phyloP scores from a whole-genome alignment of 2,329 filamentous ascomycete species.

The Aspergillus sp. region DNA sequence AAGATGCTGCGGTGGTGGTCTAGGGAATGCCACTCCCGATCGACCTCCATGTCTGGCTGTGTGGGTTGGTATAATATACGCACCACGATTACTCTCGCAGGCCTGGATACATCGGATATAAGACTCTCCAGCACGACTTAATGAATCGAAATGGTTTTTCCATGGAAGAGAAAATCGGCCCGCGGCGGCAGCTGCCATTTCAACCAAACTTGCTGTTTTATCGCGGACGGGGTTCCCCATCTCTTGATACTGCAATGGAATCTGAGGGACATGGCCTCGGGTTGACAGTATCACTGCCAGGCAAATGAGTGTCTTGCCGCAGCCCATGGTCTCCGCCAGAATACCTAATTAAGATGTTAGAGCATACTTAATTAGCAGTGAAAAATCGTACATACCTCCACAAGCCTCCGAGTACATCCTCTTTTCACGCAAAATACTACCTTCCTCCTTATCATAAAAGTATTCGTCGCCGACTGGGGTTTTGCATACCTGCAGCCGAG shows the following conservation, averaged over 20 bases:
- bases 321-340: conserved; percentile 47
- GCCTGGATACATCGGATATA: conserved; percentile 52
- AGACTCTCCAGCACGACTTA: conserved; percentile 45
- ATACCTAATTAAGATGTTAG: conserved; percentile 25
- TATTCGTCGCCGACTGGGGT: conserved; percentile 61
- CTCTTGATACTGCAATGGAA: conserved; percentile 58
- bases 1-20: conserved; percentile 43
- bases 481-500: conserved; percentile 57
- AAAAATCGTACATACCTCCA: conserved; percentile 54
- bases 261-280: conserved; percentile 59
- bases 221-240: conserved; percentile 37
- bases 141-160: conserved; percentile 58
- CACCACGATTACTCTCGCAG: conserved; percentile 54
- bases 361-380: background rate
- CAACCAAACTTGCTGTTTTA: conserved; percentile 58
- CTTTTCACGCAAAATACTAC: conserved; percentile 60
- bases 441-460: conserved; percentile 66
- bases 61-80: conserved; percentile 53
- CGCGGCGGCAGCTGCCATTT: conserved; percentile 70
- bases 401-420: conserved; percentile 67
- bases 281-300: conserved; percentile 73
- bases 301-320: conserved; percentile 85
- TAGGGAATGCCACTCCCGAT: conserved; percentile 38
- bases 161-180: conserved; percentile 67
- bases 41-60: conserved; percentile 34